A percentile compares a stretch with the other conserved stretches of the same genome.
phyloP scores from a whole-genome alignment of 345 rosid genomes.

The Aegle marmelos region DNA sequence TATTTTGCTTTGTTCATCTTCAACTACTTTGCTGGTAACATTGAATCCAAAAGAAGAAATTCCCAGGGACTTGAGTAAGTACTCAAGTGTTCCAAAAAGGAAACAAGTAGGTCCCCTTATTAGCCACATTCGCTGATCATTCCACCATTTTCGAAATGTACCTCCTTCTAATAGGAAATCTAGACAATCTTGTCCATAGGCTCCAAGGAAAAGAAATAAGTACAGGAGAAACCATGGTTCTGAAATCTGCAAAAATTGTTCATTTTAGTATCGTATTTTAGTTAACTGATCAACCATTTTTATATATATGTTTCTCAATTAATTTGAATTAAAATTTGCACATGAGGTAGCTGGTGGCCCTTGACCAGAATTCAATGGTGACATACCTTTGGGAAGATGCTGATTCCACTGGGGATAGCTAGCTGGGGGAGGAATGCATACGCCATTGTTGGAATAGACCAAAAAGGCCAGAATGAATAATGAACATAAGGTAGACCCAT shows the following conservation, averaged over 20 bases:
- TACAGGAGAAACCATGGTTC: slow-evolving; percentile 65
- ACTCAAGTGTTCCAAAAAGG: slow-evolving; percentile 42
- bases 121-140: slow-evolving; percentile 59
- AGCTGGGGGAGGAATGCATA: slow-evolving; percentile 73
- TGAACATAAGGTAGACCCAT: slow-evolving; percentile 39
- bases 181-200: slow-evolving; percentile 45
- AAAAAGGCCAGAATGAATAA: slow-evolving; percentile 48
- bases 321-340: too few relatives aligned
- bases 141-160: slow-evolving; percentile 70
- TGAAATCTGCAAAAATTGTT: slow-evolving; percentile 33
- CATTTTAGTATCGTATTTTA: background rate
- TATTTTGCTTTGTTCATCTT: slow-evolving; percentile 48
- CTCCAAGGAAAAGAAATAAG: slow-evolving; percentile 54
- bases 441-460: slow-evolving; percentile 38
- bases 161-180: slow-evolving; percentile 44
- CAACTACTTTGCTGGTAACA: slow-evolving; percentile 55
- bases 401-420: slow-evolving; percentile 42
- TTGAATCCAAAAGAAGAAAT: slow-evolving; percentile 45
- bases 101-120: slow-evolving; percentile 46
- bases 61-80: slow-evolving; percentile 40
- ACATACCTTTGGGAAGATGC: slow-evolving; percentile 52
- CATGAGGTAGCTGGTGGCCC: too few relatives aligned
- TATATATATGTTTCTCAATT: background rate
- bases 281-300: background rate
- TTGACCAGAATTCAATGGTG: background rate